These are phyloP conservation scores for Tagetes erecta DNA, from an alignment of 129 eudicot genomes.

Conservation along the genomic window DNA sequence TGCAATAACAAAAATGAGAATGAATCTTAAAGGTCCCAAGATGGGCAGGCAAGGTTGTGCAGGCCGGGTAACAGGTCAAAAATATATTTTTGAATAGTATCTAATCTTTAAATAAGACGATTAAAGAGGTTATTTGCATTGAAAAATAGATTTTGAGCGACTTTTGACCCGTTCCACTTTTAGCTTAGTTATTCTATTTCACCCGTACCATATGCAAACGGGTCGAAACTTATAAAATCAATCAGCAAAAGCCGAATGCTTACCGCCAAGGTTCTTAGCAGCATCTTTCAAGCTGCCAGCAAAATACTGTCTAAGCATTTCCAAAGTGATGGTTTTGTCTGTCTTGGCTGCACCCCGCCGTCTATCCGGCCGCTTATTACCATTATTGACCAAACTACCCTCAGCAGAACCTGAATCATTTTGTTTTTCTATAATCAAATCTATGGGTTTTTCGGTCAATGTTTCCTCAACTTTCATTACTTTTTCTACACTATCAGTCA, in stretches of 20 bases:
- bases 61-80: too few relatives aligned
- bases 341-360: constrained; percentile 56
- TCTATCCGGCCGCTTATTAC: constrained; percentile 46
- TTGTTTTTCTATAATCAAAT: constrained; percentile 23
- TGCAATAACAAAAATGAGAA: constrained; percentile 35
- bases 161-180: background rate
- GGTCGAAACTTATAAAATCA: background rate
- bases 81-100: too few relatives aligned
- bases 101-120: background rate
- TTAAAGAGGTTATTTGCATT: background rate
- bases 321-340: constrained; percentile 73
- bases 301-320: constrained; percentile 84
- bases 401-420: constrained; percentile 44
- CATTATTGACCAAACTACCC: constrained; percentile 37
- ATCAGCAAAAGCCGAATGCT: constrained; percentile 15
- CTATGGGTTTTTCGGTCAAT: constrained; percentile 26
- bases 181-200: background rate
- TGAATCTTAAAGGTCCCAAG: too few relatives aligned
- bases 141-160: background rate
- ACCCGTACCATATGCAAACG: background rate
- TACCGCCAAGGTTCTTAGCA: constrained; percentile 89
- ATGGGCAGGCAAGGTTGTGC: too few relatives aligned
- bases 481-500: background rate
- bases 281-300: constrained; percentile 96
- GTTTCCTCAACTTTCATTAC: constrained; percentile 40